Conservation (phyloP, 306 rosid species). For the Prunus armeniaca region DNA sequence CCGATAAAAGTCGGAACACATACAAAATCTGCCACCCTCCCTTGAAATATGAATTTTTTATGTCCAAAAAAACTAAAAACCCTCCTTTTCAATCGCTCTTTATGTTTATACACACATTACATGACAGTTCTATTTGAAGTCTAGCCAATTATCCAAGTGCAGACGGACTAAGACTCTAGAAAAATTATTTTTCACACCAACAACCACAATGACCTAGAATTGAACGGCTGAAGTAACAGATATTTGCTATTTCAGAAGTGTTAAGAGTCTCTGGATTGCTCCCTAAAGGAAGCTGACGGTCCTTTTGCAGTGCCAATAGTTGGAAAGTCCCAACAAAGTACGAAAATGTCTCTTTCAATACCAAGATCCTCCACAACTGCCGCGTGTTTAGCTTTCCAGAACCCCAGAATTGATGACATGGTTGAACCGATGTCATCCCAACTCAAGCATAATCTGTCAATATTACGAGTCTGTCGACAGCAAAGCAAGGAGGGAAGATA, state of each 20-base stretch:
- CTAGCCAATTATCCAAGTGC: no score
- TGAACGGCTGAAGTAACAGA: conserved; percentile 73
- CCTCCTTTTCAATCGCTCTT: no score
- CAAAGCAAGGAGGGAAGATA: conserved; percentile 50
- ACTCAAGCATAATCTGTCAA: conserved; percentile 51
- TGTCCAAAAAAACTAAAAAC: no score
- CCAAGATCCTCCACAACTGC: conserved; percentile 69
- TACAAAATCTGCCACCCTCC: rapidly evolving
- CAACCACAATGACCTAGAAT: conserved; percentile 40
- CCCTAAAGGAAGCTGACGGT: conserved; percentile 40
- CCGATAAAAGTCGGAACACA: no score
- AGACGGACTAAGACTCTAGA: conserved; percentile 37
- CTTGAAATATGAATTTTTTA: no score
- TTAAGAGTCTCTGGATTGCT: conserved; percentile 43
- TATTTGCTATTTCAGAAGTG: conserved; percentile 51
- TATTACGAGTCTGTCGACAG: conserved; percentile 38
- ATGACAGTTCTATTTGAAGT: no score
- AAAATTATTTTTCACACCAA: conserved; percentile 23
- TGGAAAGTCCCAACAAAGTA: conserved; percentile 91
- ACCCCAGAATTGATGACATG: conserved; percentile 56
- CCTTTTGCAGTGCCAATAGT: conserved; percentile 33
- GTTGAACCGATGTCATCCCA: conserved; percentile 62
- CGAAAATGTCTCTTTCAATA: conserved; percentile 84
- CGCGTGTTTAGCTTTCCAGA: conserved; percentile 72
- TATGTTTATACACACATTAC: no score